Evolutionary conservation across 192 early-diverging fungal genomes (phyloP).

Genomic region (Physocladia obscura): DNA sequence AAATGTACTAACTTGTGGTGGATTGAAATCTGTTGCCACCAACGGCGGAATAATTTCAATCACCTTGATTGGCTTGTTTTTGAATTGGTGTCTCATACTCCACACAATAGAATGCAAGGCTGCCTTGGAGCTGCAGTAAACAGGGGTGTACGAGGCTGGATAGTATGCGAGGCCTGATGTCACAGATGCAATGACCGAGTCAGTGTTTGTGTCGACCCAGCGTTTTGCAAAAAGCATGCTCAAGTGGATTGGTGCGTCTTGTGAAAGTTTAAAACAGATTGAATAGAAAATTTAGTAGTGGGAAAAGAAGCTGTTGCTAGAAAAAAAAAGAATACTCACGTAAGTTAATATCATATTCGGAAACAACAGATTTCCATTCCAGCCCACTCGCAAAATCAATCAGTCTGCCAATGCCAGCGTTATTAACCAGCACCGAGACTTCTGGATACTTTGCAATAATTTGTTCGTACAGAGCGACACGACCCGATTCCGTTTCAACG

Average conservation of each 20-base stretch:
- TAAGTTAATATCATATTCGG: conserved; percentile 15
- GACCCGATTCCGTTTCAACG: conserved; percentile 1
- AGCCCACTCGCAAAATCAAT: conserved; percentile 15
- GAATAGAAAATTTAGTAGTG: no score
- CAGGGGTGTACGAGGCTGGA: conserved; percentile 10
- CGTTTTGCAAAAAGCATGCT: no score
- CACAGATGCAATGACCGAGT: conserved; percentile 22
- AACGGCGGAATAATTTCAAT: conserved; percentile 36
- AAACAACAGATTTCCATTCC: neutral
- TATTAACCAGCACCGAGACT: conserved; percentile 20
- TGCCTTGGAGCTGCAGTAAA: conserved; percentile 36
- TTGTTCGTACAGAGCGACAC: neutral
- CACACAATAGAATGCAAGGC: conserved; percentile 28
- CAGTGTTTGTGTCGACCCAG: no score
- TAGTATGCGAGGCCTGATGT: conserved; percentile 32
- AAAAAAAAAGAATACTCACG: no score
- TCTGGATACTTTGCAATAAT: neutral
- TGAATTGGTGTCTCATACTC: conserved; percentile 24
- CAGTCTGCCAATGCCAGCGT: conserved; percentile 22
- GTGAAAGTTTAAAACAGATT: no score
- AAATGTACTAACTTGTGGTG: neutral
- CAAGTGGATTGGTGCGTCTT: no score
- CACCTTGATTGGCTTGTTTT: conserved; percentile 8
- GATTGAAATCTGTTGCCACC: conserved; percentile 32
- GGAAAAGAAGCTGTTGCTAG: no score